Conservation (phyloP, 768 basidiomycete genomes). For the Dioszegia aurantiaca region DNA sequence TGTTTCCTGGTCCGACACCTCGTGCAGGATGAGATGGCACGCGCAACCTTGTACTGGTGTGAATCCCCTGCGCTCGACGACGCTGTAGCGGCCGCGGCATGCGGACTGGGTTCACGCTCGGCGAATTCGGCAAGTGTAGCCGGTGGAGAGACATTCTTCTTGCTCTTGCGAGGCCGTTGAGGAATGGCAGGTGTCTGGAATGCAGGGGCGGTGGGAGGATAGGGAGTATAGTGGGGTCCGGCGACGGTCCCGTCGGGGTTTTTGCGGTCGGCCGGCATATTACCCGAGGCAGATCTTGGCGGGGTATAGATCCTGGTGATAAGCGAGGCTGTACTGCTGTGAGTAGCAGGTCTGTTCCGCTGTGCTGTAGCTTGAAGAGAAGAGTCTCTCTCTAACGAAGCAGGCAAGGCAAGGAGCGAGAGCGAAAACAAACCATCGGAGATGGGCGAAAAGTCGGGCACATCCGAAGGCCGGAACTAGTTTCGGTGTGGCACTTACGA, state of each 20-base stretch:
- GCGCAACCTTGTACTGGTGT: conserved; percentile 46
- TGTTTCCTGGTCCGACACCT: conserved; percentile 51
- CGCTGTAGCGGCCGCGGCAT: not conserved
- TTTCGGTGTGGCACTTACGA: not conserved
- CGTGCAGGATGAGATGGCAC: conserved; percentile 53
- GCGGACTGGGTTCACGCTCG: not conserved
- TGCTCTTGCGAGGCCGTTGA: conserved; percentile 1
- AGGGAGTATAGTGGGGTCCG: conserved; percentile 2
- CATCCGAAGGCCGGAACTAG: too few species aligned
- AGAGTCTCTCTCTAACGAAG: too few species aligned
- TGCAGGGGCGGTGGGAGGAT: conserved; percentile 3
- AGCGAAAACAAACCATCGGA: too few species aligned
- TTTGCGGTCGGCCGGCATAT: conserved; percentile 6
- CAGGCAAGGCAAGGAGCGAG: too few species aligned
- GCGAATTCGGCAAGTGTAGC: conserved; percentile 1
- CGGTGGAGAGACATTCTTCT: not conserved
- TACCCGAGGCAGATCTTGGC: too few species aligned
- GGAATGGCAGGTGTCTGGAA: conserved; percentile 13
- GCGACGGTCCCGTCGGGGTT: not conserved
- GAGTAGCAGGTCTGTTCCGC: too few species aligned
- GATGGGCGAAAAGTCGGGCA: too few species aligned
- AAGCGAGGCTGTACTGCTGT: too few species aligned
- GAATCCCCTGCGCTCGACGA: not conserved
- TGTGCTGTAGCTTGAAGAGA: too few species aligned
- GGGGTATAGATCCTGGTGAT: too few species aligned